These are phyloP conservation scores for Rubus parviflorus DNA, from an alignment of 306 rosid species.

Conservation along the genomic window DNA sequence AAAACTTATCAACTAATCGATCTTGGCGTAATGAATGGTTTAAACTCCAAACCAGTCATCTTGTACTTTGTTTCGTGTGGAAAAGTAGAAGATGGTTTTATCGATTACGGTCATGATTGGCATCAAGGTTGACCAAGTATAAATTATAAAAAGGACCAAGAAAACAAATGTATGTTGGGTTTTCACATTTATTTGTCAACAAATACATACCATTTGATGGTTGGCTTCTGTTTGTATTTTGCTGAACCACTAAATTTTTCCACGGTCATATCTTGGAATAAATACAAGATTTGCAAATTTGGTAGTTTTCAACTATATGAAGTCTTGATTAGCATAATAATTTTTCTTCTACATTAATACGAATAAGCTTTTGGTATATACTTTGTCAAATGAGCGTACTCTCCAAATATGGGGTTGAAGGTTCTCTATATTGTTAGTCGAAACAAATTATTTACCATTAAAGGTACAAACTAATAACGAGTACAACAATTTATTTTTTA, in stretches of 20 bases:
- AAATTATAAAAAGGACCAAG: not conserved
- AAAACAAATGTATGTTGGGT: not conserved
- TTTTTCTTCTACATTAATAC: not conserved
- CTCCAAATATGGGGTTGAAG: too few species aligned
- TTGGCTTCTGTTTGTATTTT: not conserved
- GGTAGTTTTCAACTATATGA: not conserved
- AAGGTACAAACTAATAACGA: too few species aligned
- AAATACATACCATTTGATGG: not conserved
- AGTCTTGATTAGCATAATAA: not conserved
- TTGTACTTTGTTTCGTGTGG: not conserved
- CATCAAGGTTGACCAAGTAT: not conserved
- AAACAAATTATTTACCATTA: not conserved
- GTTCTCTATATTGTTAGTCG: not conserved
- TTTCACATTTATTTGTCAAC: conserved; percentile 10
- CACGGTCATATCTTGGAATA: not conserved
- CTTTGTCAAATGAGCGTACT: not conserved
- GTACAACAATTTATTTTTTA: not conserved
- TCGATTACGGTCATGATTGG: not conserved
- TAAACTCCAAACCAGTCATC: not conserved
- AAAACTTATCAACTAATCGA: not conserved
- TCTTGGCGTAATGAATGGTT: not conserved
- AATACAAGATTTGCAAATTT: not conserved
- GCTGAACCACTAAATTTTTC: not conserved
- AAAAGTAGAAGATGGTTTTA: not conserved
- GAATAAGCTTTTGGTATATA: not conserved